Evolutionary conservation across 1,139 yeast genomes (phyloP).

Genomic region (Pichia sp.): DNA sequence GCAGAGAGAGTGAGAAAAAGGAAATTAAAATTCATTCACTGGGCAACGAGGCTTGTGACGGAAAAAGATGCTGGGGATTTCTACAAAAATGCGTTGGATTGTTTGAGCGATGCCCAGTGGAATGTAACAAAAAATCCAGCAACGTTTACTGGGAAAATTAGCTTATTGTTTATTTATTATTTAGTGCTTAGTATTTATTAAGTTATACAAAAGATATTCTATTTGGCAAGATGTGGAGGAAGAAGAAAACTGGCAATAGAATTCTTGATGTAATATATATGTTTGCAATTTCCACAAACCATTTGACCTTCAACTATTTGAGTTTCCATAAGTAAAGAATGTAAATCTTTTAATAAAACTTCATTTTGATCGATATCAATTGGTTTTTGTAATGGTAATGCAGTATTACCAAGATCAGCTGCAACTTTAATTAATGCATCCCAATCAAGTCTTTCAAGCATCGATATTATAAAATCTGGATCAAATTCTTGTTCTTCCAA

Average conservation of each 20-base stretch:
- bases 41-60: no score
- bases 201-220: not conserved
- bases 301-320: slow-evolving; percentile 82
- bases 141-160: no score
- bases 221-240: slow-evolving; percentile 81
- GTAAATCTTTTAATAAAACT: slow-evolving; percentile 66
- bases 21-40: no score
- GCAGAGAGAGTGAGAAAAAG: no score
- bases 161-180: no score
- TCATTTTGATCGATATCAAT: slow-evolving; percentile 41
- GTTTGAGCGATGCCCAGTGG: no score
- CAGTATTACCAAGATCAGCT: slow-evolving; percentile 60
- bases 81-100: no score
- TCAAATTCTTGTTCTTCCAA: slow-evolving; percentile 80
- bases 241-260: slow-evolving; percentile 89
- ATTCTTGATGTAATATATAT: slow-evolving; percentile 83
- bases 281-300: slow-evolving; percentile 83
- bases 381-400: slow-evolving; percentile 62
- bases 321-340: slow-evolving; percentile 73
- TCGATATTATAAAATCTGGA: slow-evolving; percentile 70
- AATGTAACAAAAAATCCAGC: no score
- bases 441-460: slow-evolving; percentile 87
- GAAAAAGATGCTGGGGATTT: no score
- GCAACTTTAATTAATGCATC: slow-evolving; percentile 73
- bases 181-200: no score